phyloP scores from a whole-genome alignment of 768 basidiomycete genomes.

The Mycena vulgaris region DNA sequence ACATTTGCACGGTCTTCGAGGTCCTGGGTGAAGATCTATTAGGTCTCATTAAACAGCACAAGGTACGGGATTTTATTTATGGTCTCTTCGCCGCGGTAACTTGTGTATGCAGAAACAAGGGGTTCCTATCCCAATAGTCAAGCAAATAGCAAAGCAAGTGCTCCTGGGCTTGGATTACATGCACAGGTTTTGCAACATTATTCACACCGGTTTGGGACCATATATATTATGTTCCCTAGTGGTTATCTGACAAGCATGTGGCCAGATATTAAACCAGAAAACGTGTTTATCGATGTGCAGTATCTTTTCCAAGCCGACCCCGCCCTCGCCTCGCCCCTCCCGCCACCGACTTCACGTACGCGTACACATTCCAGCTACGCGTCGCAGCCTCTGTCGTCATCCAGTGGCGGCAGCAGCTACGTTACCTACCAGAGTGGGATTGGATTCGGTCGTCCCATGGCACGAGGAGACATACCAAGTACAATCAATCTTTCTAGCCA shows the following conservation, averaged over 20 bases:
- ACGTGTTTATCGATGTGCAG: constrained; percentile 97
- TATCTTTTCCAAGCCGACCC: constrained; percentile 90
- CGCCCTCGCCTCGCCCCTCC: no score
- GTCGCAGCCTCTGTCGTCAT: constrained; percentile 93
- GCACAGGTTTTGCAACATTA: constrained; percentile 97
- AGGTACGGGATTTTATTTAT: constrained; percentile 27
- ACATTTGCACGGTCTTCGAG: constrained; percentile 99
- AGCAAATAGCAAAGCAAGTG: constrained; percentile 97
- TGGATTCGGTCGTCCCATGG: no score
- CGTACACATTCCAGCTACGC: constrained; percentile 96
- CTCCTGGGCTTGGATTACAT: constrained; percentile 97
- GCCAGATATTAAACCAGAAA: constrained; percentile 99
- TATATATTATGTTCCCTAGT: no score
- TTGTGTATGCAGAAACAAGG: constrained; percentile 88
- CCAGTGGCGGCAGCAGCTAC: constrained; percentile 47
- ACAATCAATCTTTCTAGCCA: no score
- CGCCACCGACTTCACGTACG: no score
- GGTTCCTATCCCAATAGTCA: constrained; percentile 92
- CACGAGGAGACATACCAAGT: no score
- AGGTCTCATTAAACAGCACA: constrained; percentile 96
- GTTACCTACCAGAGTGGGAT: no score
- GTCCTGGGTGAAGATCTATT: constrained; percentile 97
- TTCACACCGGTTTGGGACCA: no score
- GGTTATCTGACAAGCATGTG: no score
- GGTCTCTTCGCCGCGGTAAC: background rate